These are phyloP conservation scores for Fusarium lyarnte DNA, from an alignment of 2,329 filamentous ascomycete species.

Conservation along the genomic window DNA sequence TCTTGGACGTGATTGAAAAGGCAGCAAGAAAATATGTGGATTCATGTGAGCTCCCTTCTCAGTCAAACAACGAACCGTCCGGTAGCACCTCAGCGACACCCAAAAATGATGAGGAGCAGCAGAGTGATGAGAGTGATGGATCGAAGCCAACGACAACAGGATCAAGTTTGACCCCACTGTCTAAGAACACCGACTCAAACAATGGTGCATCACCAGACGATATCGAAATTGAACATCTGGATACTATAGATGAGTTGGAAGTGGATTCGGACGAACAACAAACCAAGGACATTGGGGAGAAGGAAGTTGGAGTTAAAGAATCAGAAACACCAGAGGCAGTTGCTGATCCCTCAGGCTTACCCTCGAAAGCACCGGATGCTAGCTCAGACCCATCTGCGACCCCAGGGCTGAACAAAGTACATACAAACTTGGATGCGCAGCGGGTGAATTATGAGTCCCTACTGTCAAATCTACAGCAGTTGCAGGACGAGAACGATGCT, in stretches of 20 bases:
- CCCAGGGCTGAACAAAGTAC: constrained; percentile 6
- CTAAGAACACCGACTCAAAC: constrained; percentile 21
- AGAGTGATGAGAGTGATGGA: neutral
- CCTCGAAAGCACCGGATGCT: neutral
- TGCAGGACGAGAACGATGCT: constrained; percentile 44
- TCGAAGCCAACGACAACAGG: neutral
- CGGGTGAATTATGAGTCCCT: constrained; percentile 49
- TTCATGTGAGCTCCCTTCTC: constrained; percentile 43
- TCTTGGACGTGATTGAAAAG: constrained; percentile 60
- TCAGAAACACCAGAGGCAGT: neutral
- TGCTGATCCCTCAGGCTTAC: neutral
- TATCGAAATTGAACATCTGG: constrained; percentile 58
- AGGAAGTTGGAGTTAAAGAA: neutral
- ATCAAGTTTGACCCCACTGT: neutral
- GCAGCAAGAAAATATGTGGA: constrained; percentile 63
- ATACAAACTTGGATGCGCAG: constrained; percentile 42
- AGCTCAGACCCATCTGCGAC: neutral
- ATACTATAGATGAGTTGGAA: constrained; percentile 40
- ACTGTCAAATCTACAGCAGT: constrained; percentile 45
- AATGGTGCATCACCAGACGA: constrained; percentile 56
- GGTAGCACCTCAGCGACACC: neutral
- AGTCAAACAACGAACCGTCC: constrained; percentile 26
- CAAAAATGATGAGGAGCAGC: constrained; percentile 14
- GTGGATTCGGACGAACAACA: constrained; percentile 41
- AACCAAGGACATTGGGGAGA: constrained; percentile 21